phyloP scores from a whole-genome alignment of 768 basidiomycete species.

The Ephemerocybe angulata region DNA sequence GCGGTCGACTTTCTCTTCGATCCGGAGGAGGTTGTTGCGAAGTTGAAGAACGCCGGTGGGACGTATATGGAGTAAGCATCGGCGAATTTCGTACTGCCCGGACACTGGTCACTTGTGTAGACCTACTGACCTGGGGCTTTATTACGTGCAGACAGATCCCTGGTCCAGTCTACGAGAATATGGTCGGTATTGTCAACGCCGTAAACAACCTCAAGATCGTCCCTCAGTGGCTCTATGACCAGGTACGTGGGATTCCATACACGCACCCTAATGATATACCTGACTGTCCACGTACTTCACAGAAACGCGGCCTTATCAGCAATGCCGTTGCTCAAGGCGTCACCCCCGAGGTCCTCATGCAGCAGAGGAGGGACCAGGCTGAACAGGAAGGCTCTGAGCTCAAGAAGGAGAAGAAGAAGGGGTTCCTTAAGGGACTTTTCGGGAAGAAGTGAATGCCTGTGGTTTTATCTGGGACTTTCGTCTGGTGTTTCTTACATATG shows the following conservation, averaged over 20 bases:
- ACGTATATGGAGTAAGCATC: not conserved
- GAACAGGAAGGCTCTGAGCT: not conserved
- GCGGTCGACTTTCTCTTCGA: conserved; percentile 4
- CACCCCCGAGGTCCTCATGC: not conserved
- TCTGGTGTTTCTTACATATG: too few species aligned
- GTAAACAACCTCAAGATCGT: conserved; percentile 3
- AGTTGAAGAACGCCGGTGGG: not conserved
- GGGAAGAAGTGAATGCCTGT: not conserved
- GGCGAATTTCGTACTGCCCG: not conserved
- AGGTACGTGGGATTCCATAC: not conserved
- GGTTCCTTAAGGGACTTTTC: not conserved
- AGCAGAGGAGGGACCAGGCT: not conserved
- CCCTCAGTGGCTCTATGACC: not conserved
- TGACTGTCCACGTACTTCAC: not conserved
- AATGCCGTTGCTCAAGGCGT: not conserved
- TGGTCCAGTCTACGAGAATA: not conserved
- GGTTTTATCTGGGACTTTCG: too few species aligned
- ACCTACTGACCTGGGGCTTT: not conserved
- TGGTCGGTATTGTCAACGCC: not conserved
- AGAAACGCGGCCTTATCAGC: not conserved
- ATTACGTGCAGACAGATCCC: not conserved
- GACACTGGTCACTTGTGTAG: not conserved
- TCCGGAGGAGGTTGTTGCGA: not conserved
- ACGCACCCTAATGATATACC: not conserved
- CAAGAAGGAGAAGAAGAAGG: conserved; percentile 7